Base-by-base conservation (phyloP, 2,329 filamentous ascomycete genomes). In the Talaromyces verruculosus region DNA sequence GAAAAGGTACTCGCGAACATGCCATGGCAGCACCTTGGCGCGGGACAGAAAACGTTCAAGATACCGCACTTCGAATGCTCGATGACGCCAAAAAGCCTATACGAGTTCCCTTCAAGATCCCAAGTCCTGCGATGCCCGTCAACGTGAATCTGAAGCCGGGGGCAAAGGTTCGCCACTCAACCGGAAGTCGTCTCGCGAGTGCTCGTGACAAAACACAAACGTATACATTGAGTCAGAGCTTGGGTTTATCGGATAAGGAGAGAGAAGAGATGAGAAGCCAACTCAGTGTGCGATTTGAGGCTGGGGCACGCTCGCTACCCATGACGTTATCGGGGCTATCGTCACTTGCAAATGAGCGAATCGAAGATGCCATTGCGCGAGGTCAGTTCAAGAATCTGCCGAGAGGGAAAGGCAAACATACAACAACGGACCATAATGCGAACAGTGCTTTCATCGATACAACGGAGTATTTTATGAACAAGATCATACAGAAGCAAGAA, bases 381-480 rank as follows among this genome's bases (percentile, higher is more conserved):
- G 95, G 95, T 0, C 91, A 97, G 75, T 98, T 99, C 80, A 87
- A 87, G 75, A 89, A 96, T 71, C 90, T 99, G 13, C 88, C 88
- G 7, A 85, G 93, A 2, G 94, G 94, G 0, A 90, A 90, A 71
- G 89, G 88, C 5, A 84, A 94, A n/a, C 79, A 81, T 67, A 77
- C 77, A 1, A 87, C 93, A 76, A 82, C 90, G n/a, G 93, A 98
- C 71, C 82, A 91, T 61, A 88, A 91, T 69, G 91, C 91, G 0
- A 90, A 89, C 71, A 96, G 90, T 71, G 93, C 95, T 0, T 98
- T 96, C 73, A 87, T 98, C 65, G 92, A 98, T 74, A 98, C 94
- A 0, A 98, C 95, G 0, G 94, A 98, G 78, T 97, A 97, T 76
- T 91, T 98, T 72, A 90, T 98, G 90, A 98, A 99, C 80, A 95